Base-by-base conservation (phyloP, 805 yeast genomes). In the Candida lessepsii region DNA sequence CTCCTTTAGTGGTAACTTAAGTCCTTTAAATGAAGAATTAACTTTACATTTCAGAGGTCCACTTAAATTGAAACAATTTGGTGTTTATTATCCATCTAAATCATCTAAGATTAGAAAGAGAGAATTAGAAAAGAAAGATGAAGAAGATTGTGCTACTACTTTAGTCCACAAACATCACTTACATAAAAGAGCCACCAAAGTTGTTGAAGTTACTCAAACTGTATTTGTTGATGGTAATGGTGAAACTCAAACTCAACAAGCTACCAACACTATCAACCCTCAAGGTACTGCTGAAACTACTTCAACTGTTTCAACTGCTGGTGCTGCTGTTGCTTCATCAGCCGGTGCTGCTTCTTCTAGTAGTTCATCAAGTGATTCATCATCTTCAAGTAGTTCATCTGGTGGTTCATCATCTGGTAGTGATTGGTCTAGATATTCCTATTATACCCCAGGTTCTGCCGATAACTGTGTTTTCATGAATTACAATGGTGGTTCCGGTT, bases 11-110 rank as follows among this genome's bases (percentile, higher is more conserved):
- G 96, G 96, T 40, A 54, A 77, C 43, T 64, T 86, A 62, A 65
- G 90, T 40, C 96, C 96, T 28, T 71, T 88, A 47, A 83, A 86
- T 63, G 93, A 87, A 71, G 96, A 88, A 64, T 68, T 88, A 46
- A 81, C 95, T 25, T 81, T 88, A 44, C 96, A 88, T 64, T 84
- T 87, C 73, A 83, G 96, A 73, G 96, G 96, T 54, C 96, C 96
- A 26, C 57, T 88, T 52, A 74, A 78, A 59, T 78, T 88, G 59
- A 67, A 72, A 57, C 87, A 87, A 67, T 88, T 93, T 58, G 97
- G 90, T 63, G 96, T 87, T 41, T 93, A 90, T 74, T 81, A 82
- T 56, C 90, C 87, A 48, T 58, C 76, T 18, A 50, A 73, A 29
- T 47, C 65, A 20, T 45, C 63, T 38, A 60, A 68, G 50, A 61